Percentiles rank a stretch among this genome's conserved stretches.
These are phyloP conservation scores for Sarcodon aspratus DNA, from an alignment of 768 basidiomycete species.

Conservation along the genomic window DNA sequence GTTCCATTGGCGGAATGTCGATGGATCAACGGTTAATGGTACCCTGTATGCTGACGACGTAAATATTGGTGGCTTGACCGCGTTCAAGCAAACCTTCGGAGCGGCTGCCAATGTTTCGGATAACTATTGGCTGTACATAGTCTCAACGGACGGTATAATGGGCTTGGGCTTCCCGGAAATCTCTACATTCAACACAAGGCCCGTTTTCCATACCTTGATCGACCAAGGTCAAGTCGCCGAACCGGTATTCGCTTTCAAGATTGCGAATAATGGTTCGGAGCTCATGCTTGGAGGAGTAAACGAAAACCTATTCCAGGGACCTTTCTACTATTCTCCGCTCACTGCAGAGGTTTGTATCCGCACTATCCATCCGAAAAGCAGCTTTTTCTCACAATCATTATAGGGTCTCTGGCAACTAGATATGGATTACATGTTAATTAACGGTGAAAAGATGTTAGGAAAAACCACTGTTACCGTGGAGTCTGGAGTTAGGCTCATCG, in stretches of 20 bases:
- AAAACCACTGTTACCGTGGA: constrained; percentile 19
- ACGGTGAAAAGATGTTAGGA: constrained; percentile 4
- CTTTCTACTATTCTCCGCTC: constrained; percentile 21
- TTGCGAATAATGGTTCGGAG: constrained; percentile 21
- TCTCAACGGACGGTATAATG: constrained; percentile 14
- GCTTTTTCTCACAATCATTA: background rate
- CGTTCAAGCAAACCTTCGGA: constrained; percentile 14
- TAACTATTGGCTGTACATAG: constrained; percentile 5
- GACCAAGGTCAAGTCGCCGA: constrained; percentile 9
- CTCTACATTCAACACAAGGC: constrained; percentile 13
- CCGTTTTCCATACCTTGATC: constrained; percentile 19
- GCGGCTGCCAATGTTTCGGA: constrained; percentile 13
- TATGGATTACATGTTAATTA: constrained; percentile 17
- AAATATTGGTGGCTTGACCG: constrained; percentile 28
- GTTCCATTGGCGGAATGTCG: constrained; percentile 35
- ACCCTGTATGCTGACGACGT: constrained; percentile 36
- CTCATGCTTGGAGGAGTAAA: constrained; percentile 32
- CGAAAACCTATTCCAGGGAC: constrained; percentile 25
- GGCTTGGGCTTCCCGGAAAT: constrained; percentile 21
- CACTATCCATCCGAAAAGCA: background rate
- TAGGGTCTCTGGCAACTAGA: constrained; percentile 26
- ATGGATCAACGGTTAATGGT: constrained; percentile 34
- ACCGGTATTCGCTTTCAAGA: constrained; percentile 26
- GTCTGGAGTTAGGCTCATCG: constrained; percentile 23
- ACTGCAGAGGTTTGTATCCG: constrained; percentile 10